A percentile compares a stretch with the other conserved stretches of the same genome.
These are phyloP conservation scores for Cucurbitaria berberidis DNA, from an alignment of 2,329 filamentous ascomycete genomes.

Conservation along the genomic window DNA sequence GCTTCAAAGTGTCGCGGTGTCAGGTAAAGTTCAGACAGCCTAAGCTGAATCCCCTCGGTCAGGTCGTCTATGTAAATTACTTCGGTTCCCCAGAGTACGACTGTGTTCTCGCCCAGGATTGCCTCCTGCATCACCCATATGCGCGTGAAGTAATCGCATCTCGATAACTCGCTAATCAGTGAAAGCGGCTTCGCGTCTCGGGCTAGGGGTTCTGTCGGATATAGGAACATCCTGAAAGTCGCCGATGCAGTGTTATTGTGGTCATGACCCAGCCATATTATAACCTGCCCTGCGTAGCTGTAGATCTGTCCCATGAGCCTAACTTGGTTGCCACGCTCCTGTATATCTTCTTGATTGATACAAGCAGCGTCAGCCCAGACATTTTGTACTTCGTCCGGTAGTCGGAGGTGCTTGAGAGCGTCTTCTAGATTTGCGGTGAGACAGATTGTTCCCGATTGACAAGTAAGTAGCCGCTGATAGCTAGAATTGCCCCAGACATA, in stretches of 20 bases:
- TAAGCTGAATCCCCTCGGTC: neutral
- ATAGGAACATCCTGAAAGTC: too few species aligned
- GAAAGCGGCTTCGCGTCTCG: too few species aligned
- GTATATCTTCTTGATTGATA: constrained; percentile 29
- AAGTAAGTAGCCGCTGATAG: neutral
- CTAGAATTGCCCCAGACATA: neutral
- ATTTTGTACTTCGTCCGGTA: neutral
- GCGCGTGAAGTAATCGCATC: neutral
- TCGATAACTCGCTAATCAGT: neutral
- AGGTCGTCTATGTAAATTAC: neutral
- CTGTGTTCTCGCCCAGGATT: neutral
- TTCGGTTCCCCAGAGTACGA: neutral
- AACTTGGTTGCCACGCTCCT: constrained; percentile 21
- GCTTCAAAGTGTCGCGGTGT: neutral
- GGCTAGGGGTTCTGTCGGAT: neutral
- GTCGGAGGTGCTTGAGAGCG: neutral
- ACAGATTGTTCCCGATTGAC: neutral
- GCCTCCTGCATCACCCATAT: neutral
- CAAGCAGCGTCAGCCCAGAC: constrained; percentile 39
- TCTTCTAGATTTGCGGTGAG: neutral
- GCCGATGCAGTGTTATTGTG: neutral
- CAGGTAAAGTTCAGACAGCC: too few species aligned
- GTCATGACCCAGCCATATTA: constrained; percentile 23
- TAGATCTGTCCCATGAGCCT: constrained; percentile 24
- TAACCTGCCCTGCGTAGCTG: neutral